These are phyloP conservation scores for Flammula alnicola DNA, from an alignment of 1,284 basidiomycete species.

Conservation along the genomic window DNA sequence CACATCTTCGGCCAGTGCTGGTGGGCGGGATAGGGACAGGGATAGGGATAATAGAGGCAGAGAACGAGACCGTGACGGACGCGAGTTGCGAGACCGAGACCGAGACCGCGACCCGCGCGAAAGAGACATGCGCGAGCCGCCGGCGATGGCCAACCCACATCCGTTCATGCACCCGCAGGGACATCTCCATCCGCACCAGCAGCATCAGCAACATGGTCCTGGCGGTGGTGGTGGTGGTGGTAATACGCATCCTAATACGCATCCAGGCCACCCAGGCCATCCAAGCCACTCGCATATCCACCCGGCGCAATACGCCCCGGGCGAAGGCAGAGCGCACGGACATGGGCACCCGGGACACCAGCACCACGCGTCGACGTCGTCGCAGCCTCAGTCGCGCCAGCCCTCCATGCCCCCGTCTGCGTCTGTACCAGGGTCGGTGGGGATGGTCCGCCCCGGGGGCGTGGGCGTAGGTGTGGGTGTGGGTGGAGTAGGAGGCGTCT, in stretches of 20 bases:
- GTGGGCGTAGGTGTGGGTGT: too few relatives aligned
- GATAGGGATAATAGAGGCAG: slow-evolving; percentile 12
- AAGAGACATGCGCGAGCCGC: slow-evolving; percentile 6
- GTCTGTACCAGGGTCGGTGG: too few relatives aligned
- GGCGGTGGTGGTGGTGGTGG: slow-evolving; percentile 13
- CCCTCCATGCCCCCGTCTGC: slow-evolving; percentile 4
- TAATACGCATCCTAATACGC: slow-evolving; percentile 8
- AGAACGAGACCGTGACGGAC: slow-evolving; percentile 9
- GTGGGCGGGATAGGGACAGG: slow-evolving; percentile 7
- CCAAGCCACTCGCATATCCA: slow-evolving; percentile 18
- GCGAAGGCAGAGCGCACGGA: not conserved
- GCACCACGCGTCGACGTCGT: slow-evolving; percentile 7
- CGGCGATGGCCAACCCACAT: slow-evolving; percentile 18
- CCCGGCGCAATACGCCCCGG: slow-evolving; percentile 3
- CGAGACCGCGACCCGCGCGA: slow-evolving; percentile 5
- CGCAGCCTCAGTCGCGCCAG: slow-evolving; percentile 1
- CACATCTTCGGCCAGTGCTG: too few relatives aligned
- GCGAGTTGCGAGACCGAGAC: slow-evolving; percentile 1
- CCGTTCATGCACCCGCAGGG: slow-evolving; percentile 18
- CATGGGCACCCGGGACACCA: slow-evolving; percentile 10
- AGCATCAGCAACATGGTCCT: slow-evolving; percentile 13
- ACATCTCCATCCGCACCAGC: slow-evolving; percentile 17
- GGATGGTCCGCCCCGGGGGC: too few relatives aligned
- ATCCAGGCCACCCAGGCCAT: slow-evolving; percentile 8
- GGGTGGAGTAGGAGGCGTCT: too few relatives aligned